phyloP scores from a whole-genome alignment of 2,329 filamentous ascomycete species.

The Ophiostoma ips region DNA sequence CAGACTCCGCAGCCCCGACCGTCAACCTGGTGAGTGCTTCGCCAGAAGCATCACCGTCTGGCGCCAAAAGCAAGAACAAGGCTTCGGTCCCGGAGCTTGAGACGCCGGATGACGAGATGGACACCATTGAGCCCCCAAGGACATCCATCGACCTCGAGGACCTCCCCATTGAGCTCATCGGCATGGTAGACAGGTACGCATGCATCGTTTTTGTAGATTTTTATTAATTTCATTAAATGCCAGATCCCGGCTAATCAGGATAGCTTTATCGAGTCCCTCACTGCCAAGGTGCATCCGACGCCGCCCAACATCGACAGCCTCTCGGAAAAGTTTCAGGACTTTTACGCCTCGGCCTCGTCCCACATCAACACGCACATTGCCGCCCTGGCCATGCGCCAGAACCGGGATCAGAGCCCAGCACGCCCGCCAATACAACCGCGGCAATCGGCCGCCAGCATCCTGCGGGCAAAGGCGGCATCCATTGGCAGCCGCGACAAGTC shows the following conservation, averaged over 20 bases:
- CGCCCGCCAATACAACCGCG: slow-evolving; percentile 33
- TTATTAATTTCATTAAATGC: too few species aligned
- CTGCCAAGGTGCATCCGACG: slow-evolving; percentile 70
- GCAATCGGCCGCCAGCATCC: slow-evolving; percentile 39
- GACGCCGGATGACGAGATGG: slow-evolving; percentile 28
- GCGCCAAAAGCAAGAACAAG: neutral
- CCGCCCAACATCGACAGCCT: slow-evolving; percentile 75
- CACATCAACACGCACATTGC: slow-evolving; percentile 82
- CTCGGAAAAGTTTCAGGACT: slow-evolving; percentile 83
- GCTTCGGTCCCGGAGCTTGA: slow-evolving; percentile 16
- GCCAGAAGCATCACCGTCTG: neutral
- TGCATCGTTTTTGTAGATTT: too few species aligned
- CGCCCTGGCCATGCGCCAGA: slow-evolving; percentile 60
- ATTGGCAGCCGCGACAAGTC: slow-evolving; percentile 36
- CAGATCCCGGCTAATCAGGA: too few species aligned
- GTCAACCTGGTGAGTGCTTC: neutral
- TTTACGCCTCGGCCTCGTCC: slow-evolving; percentile 67
- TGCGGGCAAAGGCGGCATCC: slow-evolving; percentile 42
- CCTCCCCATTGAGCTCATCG: slow-evolving; percentile 85
- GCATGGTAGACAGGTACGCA: slow-evolving; percentile 67
- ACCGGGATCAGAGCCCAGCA: slow-evolving; percentile 44
- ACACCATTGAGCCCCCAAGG: slow-evolving; percentile 29
- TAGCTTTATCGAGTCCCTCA: slow-evolving; percentile 83
- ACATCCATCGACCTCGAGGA: slow-evolving; percentile 66
- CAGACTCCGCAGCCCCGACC: neutral